Evolutionary conservation across 2,329 filamentous ascomycete genomes (phyloP), one percentile per base, ranked within the genome.

Genomic region (Zalaria obscura): DNA sequence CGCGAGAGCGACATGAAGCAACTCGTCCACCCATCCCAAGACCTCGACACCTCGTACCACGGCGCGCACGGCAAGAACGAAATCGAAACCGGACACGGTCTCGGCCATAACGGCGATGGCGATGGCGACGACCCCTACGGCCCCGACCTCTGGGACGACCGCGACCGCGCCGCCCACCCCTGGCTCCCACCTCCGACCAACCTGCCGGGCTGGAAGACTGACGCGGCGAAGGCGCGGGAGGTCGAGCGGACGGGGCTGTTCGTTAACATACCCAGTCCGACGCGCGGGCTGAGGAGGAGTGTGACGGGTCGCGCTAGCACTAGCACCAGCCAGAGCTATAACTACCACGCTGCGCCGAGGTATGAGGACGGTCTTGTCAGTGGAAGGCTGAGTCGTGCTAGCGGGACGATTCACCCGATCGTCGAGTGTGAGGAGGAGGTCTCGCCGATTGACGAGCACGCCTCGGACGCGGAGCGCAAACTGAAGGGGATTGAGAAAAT

Each of bases 391-490:
- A 67, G 61, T 43, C 65, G 68, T 11, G 66, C 66, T 5, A 68
- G 70, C 28, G 69, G 69, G 3, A 61, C 66, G 25, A 80, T 80
- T 26, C 75, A 78, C 52, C 73, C 75, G 0, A 80, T 80, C 36
- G 75, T 77, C 32, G 73, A 77, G 52, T 60, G 69, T 8, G 76
- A 79, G 44, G 76, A 78, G 47, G 72, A 76, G 39, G 72, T 38
- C 42, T 43, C 18, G 18, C 18, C 18, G 18, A 18, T 18, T 18
- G 18, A 18, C 18, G 38, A 45, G 45, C n/a, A 35, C 36, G 37
- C 28, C 11, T 9, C 41, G 33, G 45, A 47, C 39, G 46, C 50
- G 9, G 42, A 53, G 35, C 44, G 46, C 18, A 47, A 48, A 28
- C 44, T 55, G 25, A 43, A 38, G 27, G 50, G 49, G 27, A 31